A percentile compares a stretch with the other conserved stretches of the same genome.
Evolutionary conservation across 2,329 filamentous ascomycete genomes (phyloP).

Genomic region (Xylariaceae sp.): DNA sequence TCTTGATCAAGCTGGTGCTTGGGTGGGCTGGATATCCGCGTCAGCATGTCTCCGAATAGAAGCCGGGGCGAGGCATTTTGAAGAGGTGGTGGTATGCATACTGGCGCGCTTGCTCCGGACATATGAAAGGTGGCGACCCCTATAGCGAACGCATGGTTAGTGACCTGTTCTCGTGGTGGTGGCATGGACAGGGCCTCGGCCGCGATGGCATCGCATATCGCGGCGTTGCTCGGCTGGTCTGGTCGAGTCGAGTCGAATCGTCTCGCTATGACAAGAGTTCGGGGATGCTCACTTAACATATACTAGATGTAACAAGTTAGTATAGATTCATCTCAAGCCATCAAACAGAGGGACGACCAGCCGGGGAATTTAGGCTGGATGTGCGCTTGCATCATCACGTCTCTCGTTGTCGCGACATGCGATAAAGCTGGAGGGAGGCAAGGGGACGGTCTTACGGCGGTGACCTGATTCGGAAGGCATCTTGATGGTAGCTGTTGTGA

Average conservation of each 20-base stretch:
- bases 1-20: constrained; percentile 92
- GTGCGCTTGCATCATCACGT: constrained; percentile 6
- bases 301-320: constrained; percentile 53
- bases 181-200: not conserved
- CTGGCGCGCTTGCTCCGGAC: constrained; percentile 45
- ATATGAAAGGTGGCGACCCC: constrained; percentile 97
- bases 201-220: constrained; percentile 3
- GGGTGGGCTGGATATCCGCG: constrained; percentile 85
- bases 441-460: constrained; percentile 61
- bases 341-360: not conserved
- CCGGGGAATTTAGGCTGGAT: not conserved
- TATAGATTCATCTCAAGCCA: constrained; percentile 17
- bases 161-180: constrained; percentile 4
- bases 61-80: not conserved
- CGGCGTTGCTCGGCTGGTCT: not conserved
- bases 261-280: constrained; percentile 4
- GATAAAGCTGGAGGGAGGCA: not conserved
- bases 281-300: constrained; percentile 69
- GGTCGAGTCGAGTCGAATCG: constrained; percentile 3
- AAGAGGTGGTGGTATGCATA: constrained; percentile 9
- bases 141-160: constrained; percentile 37
- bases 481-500: constrained; percentile 53
- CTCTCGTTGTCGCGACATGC: not conserved
- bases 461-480: constrained; percentile 87
- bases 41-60: constrained; percentile 44